These are phyloP conservation scores for Auricularia auricula-judae DNA, from an alignment of 768 basidiomycete genomes.

Conservation along the genomic window DNA sequence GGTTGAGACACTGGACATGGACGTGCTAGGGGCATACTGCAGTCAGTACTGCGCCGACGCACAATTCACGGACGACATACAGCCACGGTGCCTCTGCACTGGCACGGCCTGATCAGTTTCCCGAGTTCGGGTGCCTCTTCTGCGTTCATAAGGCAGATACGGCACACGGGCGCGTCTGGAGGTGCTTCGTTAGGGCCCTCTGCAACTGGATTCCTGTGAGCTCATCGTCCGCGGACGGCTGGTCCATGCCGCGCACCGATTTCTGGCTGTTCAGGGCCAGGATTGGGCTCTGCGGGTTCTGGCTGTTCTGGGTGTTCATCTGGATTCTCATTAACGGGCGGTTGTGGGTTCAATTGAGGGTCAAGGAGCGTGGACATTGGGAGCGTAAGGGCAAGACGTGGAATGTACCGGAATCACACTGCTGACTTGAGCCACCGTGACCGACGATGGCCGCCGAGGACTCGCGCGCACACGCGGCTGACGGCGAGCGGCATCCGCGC, in stretches of 20 bases:
- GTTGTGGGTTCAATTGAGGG: not conserved
- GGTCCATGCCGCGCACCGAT: not conserved
- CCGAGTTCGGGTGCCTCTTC: slow-evolving; percentile 45
- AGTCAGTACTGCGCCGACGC: slow-evolving; percentile 6
- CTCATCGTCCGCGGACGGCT: not conserved
- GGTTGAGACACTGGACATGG: slow-evolving; percentile 67
- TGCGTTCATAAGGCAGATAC: slow-evolving; percentile 70
- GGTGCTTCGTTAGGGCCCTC: not conserved
- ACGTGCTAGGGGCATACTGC: slow-evolving; percentile 36
- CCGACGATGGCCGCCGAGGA: not conserved
- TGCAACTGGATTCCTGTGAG: not conserved
- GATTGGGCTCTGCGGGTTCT: not conserved
- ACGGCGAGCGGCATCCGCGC: not conserved
- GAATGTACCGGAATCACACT: not conserved
- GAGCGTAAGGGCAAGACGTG: not conserved
- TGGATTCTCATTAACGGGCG: not conserved
- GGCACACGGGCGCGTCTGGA: slow-evolving; percentile 32
- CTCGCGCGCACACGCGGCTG: not conserved
- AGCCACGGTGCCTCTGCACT: slow-evolving; percentile 71
- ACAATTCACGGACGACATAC: slow-evolving; percentile 21
- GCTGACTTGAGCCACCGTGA: not conserved
- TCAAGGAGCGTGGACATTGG: not conserved
- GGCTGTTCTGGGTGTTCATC: not conserved
- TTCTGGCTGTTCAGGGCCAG: not conserved
- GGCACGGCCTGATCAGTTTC: slow-evolving; percentile 70